phyloP scores from a whole-genome alignment of 495 filamentous ascomycete species.

The Darksidea phi region DNA sequence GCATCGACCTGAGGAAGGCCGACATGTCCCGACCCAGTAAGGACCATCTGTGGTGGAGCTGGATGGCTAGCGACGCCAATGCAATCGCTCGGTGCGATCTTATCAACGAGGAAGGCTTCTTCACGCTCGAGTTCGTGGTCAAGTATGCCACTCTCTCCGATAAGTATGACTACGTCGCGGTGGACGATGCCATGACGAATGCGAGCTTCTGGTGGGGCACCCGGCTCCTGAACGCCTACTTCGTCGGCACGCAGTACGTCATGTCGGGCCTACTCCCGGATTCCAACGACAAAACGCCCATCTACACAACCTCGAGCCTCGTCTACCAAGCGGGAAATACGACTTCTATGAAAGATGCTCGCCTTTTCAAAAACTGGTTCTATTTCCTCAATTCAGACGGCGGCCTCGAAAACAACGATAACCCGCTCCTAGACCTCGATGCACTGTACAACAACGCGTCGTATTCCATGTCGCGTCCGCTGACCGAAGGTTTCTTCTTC shows the following conservation, averaged over 20 bases:
- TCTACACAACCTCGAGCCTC: constrained; percentile 9
- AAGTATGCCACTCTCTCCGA: constrained; percentile 1
- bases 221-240: constrained; percentile 23
- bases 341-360: neutral
- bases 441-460: constrained; percentile 17
- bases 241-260: constrained; percentile 13
- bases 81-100: constrained; percentile 18
- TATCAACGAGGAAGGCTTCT: constrained; percentile 10
- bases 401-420: neutral
- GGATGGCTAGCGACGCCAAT: constrained; percentile 18
- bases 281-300: constrained; percentile 5
- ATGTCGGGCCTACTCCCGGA: constrained; percentile 15
- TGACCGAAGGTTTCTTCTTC: constrained; percentile 18
- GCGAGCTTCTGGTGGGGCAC: constrained; percentile 30
- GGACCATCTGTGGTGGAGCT: constrained; percentile 22
- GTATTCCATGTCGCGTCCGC: constrained; percentile 15
- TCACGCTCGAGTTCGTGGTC: constrained; percentile 12
- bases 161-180: constrained; percentile 17
- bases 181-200: constrained; percentile 8
- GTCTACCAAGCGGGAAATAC: neutral
- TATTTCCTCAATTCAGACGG: constrained; percentile 1
- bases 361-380: neutral
- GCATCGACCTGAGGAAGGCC: constrained; percentile 13
- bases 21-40: constrained; percentile 2
- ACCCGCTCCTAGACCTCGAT: neutral